Evolutionary conservation across 1,139 yeast genomes (phyloP).

Genomic region (Blastobotrys illinoisensis): DNA sequence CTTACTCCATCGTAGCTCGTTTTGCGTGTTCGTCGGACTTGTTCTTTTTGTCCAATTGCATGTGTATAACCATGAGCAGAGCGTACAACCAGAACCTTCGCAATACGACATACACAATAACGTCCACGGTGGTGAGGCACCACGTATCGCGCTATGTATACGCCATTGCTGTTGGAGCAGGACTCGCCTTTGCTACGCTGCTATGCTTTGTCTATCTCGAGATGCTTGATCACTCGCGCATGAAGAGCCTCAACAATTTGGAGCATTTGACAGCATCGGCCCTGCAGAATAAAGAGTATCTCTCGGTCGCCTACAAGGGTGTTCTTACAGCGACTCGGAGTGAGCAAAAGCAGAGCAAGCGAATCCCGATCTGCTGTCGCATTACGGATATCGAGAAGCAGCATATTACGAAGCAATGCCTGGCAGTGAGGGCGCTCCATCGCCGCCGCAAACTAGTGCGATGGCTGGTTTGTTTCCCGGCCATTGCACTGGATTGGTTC

Average conservation of each 20-base stretch:
- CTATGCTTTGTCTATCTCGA: not conserved
- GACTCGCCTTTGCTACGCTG: not conserved
- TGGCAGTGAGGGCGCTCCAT: not conserved
- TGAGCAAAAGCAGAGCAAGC: not conserved
- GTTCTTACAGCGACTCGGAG: not conserved
- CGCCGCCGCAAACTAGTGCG: not conserved
- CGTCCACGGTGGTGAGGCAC: not conserved
- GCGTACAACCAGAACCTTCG: not conserved
- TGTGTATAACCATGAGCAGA: not conserved
- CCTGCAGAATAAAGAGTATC: not conserved
- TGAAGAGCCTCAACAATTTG: not conserved
- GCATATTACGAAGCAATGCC: not conserved
- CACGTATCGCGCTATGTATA: not conserved
- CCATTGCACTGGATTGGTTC: not conserved
- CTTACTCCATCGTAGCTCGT: not conserved
- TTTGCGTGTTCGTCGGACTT: not conserved
- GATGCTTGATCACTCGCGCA: not conserved
- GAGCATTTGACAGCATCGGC: not conserved
- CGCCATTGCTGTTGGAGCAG: not conserved
- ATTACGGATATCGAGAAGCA: not conserved
- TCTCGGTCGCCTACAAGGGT: not conserved
- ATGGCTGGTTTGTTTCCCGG: not conserved
- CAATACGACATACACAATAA: not conserved
- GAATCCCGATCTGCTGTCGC: not conserved
- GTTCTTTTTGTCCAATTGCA: not conserved